A percentile compares a stretch with the other conserved stretches of the same genome.
phyloP scores from a whole-genome alignment of 2,329 filamentous ascomycete species.

The Cryphonectria radicalis region DNA sequence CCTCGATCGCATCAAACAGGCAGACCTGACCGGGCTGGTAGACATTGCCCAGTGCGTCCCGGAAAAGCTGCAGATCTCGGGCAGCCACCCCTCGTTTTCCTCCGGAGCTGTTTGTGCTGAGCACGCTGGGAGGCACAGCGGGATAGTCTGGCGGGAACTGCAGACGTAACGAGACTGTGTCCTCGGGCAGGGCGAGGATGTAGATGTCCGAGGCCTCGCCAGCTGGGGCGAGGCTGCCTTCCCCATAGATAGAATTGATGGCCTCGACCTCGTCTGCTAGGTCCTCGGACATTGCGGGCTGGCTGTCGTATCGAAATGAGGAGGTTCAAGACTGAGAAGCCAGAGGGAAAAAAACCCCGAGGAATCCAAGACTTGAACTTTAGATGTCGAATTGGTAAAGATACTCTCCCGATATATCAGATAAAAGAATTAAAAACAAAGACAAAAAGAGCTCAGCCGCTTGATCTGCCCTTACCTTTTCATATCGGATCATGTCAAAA shows the following conservation, averaged over 20 bases:
- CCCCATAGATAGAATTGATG: conserved; percentile 83
- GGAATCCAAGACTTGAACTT: background rate
- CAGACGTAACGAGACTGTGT: conserved; percentile 59
- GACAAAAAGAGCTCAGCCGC: background rate
- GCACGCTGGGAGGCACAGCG: conserved; percentile 69
- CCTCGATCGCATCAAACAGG: conserved; percentile 89
- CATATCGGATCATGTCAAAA: background rate
- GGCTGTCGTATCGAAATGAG: background rate
- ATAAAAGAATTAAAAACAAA: no score
- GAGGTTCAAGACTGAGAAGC: background rate
- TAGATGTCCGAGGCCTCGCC: conserved; percentile 50
- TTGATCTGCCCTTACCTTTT: background rate
- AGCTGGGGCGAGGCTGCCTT: conserved; percentile 59
- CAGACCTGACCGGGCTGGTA: conserved; percentile 79
- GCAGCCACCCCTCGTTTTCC: conserved; percentile 73
- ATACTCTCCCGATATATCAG: background rate
- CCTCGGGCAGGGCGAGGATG: conserved; percentile 69
- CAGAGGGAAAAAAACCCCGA: background rate
- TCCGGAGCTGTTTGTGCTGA: conserved; percentile 80
- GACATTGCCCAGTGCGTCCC: conserved; percentile 67
- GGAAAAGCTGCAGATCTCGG: conserved; percentile 70
- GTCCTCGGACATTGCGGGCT: conserved; percentile 55
- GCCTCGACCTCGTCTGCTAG: conserved; percentile 77
- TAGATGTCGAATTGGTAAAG: background rate
- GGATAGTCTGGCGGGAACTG: conserved; percentile 79